A percentile compares a stretch with the other conserved stretches of the same genome.
Evolutionary conservation across 352 stramenopile species (phyloP).

Genomic region (Thalassiosira livingstoniorum): DNA sequence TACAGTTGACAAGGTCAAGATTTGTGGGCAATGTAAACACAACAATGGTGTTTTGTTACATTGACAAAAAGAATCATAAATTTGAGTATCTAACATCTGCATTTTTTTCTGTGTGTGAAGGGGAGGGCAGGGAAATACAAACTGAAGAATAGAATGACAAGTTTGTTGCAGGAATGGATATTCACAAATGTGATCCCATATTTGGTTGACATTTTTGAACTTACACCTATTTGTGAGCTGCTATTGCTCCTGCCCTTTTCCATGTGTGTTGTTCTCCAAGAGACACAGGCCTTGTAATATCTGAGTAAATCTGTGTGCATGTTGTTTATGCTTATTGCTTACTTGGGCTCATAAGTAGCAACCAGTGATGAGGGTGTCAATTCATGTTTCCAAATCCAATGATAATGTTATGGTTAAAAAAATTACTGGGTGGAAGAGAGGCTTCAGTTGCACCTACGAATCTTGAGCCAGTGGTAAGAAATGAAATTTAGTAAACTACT

Average conservation of each 20-base stretch:
- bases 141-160: slow-evolving; percentile 16
- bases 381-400: slow-evolving; percentile 22
- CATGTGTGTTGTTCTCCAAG: neutral
- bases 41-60: slow-evolving; percentile 17
- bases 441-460: neutral
- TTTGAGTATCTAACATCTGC: slow-evolving; percentile 18
- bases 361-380: slow-evolving; percentile 25
- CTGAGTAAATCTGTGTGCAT: neutral
- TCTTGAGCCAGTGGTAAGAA: neutral
- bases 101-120: slow-evolving; percentile 26
- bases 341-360: slow-evolving; percentile 10
- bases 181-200: slow-evolving; percentile 20
- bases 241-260: slow-evolving; percentile 8
- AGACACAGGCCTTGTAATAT: neutral
- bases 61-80: slow-evolving; percentile 16
- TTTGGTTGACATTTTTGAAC: slow-evolving; percentile 15
- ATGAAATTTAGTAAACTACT: neutral
- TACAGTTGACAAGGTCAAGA: slow-evolving; percentile 12
- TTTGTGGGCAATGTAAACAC: slow-evolving; percentile 30
- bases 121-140: slow-evolving; percentile 25
- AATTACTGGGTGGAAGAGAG: neutral
- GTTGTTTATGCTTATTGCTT: slow-evolving; percentile 1
- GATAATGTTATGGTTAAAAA: slow-evolving; percentile 16
- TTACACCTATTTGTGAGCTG: slow-evolving; percentile 6
- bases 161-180: slow-evolving; percentile 17